A percentile compares a stretch with the other conserved stretches of the same genome.
These are phyloP conservation scores for Trichosporon asahii DNA, from an alignment of 1,284 basidiomycete species.

Conservation along the genomic window DNA sequence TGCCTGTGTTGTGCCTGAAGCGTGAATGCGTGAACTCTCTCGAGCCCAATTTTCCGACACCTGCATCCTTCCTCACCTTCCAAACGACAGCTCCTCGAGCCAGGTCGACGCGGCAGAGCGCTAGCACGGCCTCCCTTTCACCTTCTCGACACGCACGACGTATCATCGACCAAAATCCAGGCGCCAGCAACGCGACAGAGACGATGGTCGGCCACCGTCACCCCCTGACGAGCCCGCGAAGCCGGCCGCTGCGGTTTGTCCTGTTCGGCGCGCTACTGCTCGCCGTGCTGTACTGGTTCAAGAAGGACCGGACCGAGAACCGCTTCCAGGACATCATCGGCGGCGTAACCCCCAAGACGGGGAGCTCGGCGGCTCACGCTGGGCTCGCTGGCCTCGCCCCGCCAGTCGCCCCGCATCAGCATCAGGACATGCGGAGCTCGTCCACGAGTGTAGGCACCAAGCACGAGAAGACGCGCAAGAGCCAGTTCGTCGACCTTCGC, in stretches of 20 bases:
- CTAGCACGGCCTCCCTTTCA: not conserved
- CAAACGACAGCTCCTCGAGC: not conserved
- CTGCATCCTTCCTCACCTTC: not conserved
- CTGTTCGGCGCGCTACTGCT: not conserved
- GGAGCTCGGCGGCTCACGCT: not conserved
- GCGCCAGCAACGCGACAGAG: not conserved
- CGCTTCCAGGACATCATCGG: constrained; percentile 3
- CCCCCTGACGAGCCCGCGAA: not conserved
- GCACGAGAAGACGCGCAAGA: constrained; percentile 4
- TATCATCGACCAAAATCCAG: not conserved
- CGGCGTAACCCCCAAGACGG: not conserved
- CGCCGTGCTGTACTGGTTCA: not conserved
- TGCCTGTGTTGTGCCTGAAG: not conserved
- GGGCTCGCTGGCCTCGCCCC: not conserved
- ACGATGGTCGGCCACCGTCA: not conserved
- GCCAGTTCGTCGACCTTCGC: constrained; percentile 28
- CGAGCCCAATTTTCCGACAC: not conserved
- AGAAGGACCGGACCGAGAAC: not conserved
- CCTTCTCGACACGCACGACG: not conserved
- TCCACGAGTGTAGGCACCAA: not conserved
- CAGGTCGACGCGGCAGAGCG: not conserved
- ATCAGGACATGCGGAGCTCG: not conserved
- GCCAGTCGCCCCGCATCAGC: not conserved
- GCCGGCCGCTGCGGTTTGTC: constrained; percentile 1
- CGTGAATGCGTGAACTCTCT: not conserved